Evolutionary conservation across 169 alveolate genomes (phyloP).

Genomic region (Plasmodium knowlesi): DNA sequence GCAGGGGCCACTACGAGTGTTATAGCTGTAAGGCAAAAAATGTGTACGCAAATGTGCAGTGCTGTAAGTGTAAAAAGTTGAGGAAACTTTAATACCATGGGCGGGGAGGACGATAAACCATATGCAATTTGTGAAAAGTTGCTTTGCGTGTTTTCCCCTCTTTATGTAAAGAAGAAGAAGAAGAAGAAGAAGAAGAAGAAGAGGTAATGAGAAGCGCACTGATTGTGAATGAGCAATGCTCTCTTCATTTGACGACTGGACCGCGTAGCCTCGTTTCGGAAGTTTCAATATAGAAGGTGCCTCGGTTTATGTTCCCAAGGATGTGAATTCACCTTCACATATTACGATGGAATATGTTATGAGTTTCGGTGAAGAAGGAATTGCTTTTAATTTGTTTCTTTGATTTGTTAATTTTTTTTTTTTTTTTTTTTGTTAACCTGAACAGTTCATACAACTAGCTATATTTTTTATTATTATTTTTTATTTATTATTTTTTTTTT

Average conservation of each 20-base stretch:
- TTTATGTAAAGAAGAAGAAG: not conserved
- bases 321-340: not conserved
- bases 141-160: not conserved
- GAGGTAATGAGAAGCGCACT: not conserved
- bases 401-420: not conserved
- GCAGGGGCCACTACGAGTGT: slow-evolving; percentile 24
- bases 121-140: not conserved
- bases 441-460: not conserved
- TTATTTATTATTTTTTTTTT: not conserved
- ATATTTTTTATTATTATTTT: not conserved
- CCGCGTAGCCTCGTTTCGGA: not conserved
- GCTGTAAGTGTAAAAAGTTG: slow-evolving; percentile 53
- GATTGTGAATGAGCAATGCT: not conserved
- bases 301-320: not conserved
- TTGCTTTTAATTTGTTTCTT: not conserved
- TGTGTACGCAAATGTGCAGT: slow-evolving; percentile 47
- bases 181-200: not conserved
- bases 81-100: not conserved
- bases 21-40: slow-evolving; percentile 59
- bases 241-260: not conserved
- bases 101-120: not conserved
- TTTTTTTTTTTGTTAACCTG: not conserved
- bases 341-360: not conserved
- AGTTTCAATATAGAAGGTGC: not conserved
- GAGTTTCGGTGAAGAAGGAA: not conserved